These are phyloP conservation scores for Fraxinus baroniana DNA, from an alignment of 305 asterid species.

Conservation along the genomic window DNA sequence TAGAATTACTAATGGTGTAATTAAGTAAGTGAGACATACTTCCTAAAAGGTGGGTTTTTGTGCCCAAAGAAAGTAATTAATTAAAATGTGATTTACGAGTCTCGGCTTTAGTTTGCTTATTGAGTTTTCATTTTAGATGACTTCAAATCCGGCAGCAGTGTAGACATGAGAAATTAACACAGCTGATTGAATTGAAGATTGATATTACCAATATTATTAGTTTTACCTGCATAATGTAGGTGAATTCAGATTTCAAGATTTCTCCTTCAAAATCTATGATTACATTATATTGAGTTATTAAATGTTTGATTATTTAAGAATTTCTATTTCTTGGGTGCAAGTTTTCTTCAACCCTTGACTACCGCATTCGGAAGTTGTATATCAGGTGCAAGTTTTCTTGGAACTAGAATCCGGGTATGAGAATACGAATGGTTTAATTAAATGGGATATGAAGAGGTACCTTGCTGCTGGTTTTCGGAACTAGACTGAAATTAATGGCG, in stretches of 20 bases:
- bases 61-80: too few species aligned
- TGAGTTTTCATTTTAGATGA: neutral
- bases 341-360: too few species aligned
- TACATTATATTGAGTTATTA: neutral
- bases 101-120: neutral
- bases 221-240: too few species aligned
- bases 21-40: too few species aligned
- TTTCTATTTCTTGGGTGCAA: too few species aligned
- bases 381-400: too few species aligned
- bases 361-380: too few species aligned
- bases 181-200: neutral
- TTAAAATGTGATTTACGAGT: too few species aligned
- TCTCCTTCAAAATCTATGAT: neutral
- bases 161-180: neutral
- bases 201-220: neutral
- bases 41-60: too few species aligned
- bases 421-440: too few species aligned
- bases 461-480: neutral
- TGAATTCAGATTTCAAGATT: too few species aligned
- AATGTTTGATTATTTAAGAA: neutral
- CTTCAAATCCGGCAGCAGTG: neutral
- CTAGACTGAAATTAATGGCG: neutral
- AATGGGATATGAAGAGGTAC: neutral
- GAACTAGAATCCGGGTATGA: too few species aligned
- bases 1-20: neutral